Percentiles rank a stretch among this genome's conserved stretches.
Conservation (phyloP, 306 rosid genomes). For the Lathyrus aphaca region DNA sequence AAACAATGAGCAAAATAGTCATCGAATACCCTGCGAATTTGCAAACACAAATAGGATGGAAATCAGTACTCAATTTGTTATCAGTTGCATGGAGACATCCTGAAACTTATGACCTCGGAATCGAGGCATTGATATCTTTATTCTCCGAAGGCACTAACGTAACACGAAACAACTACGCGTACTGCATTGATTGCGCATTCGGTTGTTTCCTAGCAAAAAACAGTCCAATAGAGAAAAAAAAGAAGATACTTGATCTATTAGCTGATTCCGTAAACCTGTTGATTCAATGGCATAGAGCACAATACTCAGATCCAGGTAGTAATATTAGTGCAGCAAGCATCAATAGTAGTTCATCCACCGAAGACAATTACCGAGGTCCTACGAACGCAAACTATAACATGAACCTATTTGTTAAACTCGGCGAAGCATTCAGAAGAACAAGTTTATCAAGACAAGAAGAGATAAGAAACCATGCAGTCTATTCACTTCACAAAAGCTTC, state of each 20-base stretch:
- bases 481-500: slow-evolving; percentile 67
- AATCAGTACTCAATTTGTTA: slow-evolving; percentile 70
- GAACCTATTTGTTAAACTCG: slow-evolving; percentile 75
- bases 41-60: slow-evolving; percentile 82
- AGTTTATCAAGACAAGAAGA: slow-evolving; percentile 86
- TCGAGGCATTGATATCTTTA: slow-evolving; percentile 65
- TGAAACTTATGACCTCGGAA: slow-evolving; percentile 70
- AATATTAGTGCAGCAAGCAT: slow-evolving; percentile 52
- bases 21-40: slow-evolving; percentile 69
- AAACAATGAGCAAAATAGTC: slow-evolving; percentile 59
- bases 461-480: slow-evolving; percentile 81
- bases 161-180: slow-evolving; percentile 60
- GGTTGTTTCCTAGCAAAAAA: slow-evolving; percentile 74
- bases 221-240: slow-evolving; percentile 80
- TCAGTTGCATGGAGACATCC: slow-evolving; percentile 71
- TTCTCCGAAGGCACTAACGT: slow-evolving; percentile 60
- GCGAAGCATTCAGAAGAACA: slow-evolving; percentile 73
- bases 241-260: slow-evolving; percentile 66
- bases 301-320: slow-evolving; percentile 61
- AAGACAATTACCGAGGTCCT: slow-evolving; percentile 54
- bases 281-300: slow-evolving; percentile 67
- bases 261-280: slow-evolving; percentile 64
- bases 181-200: slow-evolving; percentile 74
- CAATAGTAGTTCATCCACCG: slow-evolving; percentile 60
- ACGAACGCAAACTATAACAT: slow-evolving; percentile 54